Evolutionary conservation across 2,329 filamentous ascomycete genomes (phyloP).

Genomic region (Parastagonospora avenae): DNA sequence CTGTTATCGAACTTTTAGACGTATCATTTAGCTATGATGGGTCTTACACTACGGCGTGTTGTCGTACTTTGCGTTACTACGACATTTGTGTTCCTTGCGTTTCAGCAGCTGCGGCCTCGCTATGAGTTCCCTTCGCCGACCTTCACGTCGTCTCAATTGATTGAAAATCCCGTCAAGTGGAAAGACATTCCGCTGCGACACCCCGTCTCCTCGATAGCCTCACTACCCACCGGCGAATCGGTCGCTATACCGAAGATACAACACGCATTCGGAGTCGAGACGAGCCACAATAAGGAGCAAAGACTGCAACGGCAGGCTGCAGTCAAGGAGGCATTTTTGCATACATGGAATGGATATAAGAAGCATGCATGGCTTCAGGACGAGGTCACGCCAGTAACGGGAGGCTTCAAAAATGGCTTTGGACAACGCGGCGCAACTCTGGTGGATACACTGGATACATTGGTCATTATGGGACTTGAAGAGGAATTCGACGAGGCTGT

Average conservation of each 20-base stretch:
- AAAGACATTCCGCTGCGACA: conserved; percentile 37
- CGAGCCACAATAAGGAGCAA: conserved; percentile 37
- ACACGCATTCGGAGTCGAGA: conserved; percentile 43
- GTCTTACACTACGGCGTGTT: conserved; percentile 36
- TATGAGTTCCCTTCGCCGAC: conserved; percentile 25
- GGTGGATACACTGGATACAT: conserved; percentile 65
- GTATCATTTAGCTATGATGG: conserved; percentile 23
- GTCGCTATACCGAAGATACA: conserved; percentile 44
- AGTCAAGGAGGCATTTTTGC: conserved; percentile 46
- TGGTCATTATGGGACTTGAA: conserved; percentile 66
- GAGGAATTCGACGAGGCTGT: conserved; percentile 63
- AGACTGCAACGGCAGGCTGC: conserved; percentile 37
- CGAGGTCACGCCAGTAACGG: conserved; percentile 58
- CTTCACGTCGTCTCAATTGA: conserved; percentile 28
- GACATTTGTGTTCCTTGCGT: conserved; percentile 35
- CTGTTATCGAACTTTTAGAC: background rate
- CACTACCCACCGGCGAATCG: conserved; percentile 39
- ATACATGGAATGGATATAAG: conserved; percentile 58
- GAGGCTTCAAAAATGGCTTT: conserved; percentile 55
- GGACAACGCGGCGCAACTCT: conserved; percentile 64
- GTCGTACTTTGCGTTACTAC: conserved; percentile 32
- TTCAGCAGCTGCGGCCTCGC: conserved; percentile 33
- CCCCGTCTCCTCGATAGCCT: conserved; percentile 37
- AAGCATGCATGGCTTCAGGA: conserved; percentile 59
- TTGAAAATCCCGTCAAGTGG: conserved; percentile 41